Base-by-base conservation (phyloP, 768 basidiomycete species). In the Trametes coccinea region DNA sequence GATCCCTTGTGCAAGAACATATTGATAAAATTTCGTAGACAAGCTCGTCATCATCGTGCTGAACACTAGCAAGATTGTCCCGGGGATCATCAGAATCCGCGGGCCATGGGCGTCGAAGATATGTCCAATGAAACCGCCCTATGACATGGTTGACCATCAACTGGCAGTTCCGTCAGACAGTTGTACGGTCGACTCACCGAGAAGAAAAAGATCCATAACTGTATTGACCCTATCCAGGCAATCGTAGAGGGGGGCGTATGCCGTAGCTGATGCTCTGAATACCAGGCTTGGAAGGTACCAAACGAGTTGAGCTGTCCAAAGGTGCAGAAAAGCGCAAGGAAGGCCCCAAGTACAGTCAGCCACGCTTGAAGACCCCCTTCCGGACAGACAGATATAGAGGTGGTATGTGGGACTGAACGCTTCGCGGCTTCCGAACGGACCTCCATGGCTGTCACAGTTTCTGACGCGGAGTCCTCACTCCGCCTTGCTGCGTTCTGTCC, bases 221-320 rank as follows among this genome's bases (percentile, higher is more conserved):
- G 88, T 50, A 89, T 65, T 1, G 85, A 85, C 9, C 87, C 88
- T 66, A 90, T 88, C 66, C 87, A 88, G 2, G 87, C 84, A 62
- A 89, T 86, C 27, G 78, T 80, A 40, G 83, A 84, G 13, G 84
- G 74, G 13, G 83, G 72, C 39, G 80, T 63, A 64, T 78, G 70
- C 16, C 70, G 69, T 16, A 90, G 77, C 70, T 89, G 84, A 70
- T 90, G 83, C 13, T 71, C 72, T 9, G 79, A 76, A 65, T 90
- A 90, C 83, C 84, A 89, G 11, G 83, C 73, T 70, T 89, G 86
- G 70, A 84, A 90, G 44, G 86, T 87, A 14, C 89, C 89, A 63
- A 89, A 90, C 47, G 88, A 82, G 54, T 79, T 86, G 77, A 89
- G 83, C 65, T 84, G 86, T 8, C 89, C 89, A 69, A 90, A 89